phyloP scores from a whole-genome alignment of 2,329 filamentous ascomycete species.

The Penicillium sp. region DNA sequence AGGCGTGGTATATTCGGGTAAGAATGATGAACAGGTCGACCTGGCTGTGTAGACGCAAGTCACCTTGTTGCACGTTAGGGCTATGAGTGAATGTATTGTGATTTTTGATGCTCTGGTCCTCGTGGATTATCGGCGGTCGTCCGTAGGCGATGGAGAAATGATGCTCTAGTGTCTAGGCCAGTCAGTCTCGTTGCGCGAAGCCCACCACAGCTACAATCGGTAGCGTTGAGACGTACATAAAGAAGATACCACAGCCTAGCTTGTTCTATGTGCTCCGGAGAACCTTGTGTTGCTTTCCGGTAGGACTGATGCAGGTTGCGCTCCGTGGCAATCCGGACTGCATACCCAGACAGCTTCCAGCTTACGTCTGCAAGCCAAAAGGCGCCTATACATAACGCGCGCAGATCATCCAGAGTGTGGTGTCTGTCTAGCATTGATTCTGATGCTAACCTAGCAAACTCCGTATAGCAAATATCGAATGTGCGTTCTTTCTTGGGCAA shows the following conservation, averaged over 20 bases:
- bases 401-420: conserved; percentile 45
- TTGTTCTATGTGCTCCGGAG: conserved; percentile 32
- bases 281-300: conserved; percentile 32
- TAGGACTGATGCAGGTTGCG: conserved; percentile 38
- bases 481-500: conserved; percentile 40
- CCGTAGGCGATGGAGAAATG: conserved; percentile 41
- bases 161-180: conserved; percentile 34
- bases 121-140: conserved; percentile 38
- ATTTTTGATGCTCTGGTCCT: conserved; percentile 32
- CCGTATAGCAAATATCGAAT: conserved; percentile 44
- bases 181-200: no score
- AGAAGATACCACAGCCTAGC: conserved; percentile 36
- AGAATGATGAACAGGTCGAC: conserved; percentile 40
- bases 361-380: conserved; percentile 50
- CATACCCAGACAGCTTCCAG: conserved; percentile 41
- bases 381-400: conserved; percentile 47
- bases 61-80: conserved; percentile 27
- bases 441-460: conserved; percentile 46
- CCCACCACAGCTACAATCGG: no score
- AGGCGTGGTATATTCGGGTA: conserved; percentile 38
- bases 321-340: conserved; percentile 38
- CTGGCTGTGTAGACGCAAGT: conserved; percentile 35
- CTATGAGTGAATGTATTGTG: conserved; percentile 29
- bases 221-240: conserved; percentile 32
- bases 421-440: conserved; percentile 47